Conservation (phyloP, 2,329 filamentous ascomycete genomes). For the Alternaria alternata region DNA sequence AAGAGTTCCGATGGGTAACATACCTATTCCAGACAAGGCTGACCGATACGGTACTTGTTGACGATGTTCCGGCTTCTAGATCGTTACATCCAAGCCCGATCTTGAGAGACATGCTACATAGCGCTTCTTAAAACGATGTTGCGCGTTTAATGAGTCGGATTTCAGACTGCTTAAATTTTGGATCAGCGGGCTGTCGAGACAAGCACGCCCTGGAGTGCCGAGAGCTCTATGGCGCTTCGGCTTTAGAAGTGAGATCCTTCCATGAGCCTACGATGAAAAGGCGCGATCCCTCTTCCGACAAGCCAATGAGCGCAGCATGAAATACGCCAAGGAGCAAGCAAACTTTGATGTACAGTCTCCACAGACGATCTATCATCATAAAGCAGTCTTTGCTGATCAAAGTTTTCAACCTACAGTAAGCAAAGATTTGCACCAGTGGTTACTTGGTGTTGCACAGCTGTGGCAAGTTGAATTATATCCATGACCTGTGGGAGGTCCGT, state of each 20-base stretch:
- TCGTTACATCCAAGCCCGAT: not conserved
- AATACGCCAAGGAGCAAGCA: conserved; percentile 20
- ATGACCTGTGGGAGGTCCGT: not conserved
- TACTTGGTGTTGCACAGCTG: conserved; percentile 5
- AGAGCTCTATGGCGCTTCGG: not conserved
- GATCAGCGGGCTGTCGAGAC: not conserved
- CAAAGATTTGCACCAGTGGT: conserved; percentile 1
- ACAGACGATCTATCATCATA: conserved; percentile 6
- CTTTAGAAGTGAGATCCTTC: not conserved
- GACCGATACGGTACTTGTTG: not conserved
- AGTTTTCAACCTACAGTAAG: not conserved
- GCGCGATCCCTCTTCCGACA: not conserved
- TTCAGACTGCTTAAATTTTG: not conserved
- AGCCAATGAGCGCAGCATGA: not conserved
- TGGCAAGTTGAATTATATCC: not conserved
- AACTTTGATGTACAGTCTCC: conserved; percentile 9
- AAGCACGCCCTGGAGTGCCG: not conserved
- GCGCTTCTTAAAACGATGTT: not conserved
- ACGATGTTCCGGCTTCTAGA: not conserved
- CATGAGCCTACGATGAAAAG: not conserved
- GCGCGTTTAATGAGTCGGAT: not conserved
- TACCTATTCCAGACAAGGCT: conserved; percentile 8
- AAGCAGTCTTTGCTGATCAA: not conserved
- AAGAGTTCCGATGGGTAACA: conserved; percentile 12
- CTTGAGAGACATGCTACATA: not conserved